Percentiles rank a stretch among this genome's conserved stretches.
phyloP scores from a whole-genome alignment of 805 yeast species.

The Hanseniaspora meyeri region DNA sequence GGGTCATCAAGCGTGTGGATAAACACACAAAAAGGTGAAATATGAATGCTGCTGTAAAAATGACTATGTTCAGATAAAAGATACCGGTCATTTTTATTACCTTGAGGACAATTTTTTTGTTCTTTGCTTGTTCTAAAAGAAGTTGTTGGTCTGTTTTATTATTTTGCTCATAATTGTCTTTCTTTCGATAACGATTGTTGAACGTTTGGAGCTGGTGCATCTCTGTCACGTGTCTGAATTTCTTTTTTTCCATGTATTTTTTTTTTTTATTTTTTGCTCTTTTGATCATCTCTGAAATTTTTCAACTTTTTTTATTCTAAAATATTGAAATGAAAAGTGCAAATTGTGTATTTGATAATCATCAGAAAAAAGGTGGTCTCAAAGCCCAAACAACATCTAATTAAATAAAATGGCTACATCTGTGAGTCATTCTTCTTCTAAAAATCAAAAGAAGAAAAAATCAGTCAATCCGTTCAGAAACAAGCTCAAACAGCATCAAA shows the following conservation, averaged over 20 bases:
- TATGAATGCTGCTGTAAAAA: background rate
- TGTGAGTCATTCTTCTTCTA: background rate
- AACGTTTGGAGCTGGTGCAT: background rate
- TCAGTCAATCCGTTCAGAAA: slow-evolving; percentile 4
- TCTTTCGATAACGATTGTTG: background rate
- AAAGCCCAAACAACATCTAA: background rate
- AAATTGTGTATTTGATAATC: too few species aligned
- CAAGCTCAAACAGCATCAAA: background rate
- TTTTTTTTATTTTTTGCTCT: too few species aligned
- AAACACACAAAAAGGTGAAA: background rate
- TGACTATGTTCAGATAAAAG: background rate
- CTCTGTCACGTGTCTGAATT: background rate
- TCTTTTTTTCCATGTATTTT: background rate
- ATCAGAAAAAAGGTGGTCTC: background rate
- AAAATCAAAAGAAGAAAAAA: background rate
- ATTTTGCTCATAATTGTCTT: background rate
- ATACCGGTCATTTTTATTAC: background rate
- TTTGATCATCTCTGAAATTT: too few species aligned
- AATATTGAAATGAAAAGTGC: background rate
- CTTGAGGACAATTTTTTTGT: too few species aligned
- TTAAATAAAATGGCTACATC: background rate
- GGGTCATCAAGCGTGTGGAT: background rate
- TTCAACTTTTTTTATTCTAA: background rate
- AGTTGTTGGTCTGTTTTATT: too few species aligned
- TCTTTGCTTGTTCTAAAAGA: too few species aligned